These are phyloP conservation scores for Aspergillus ibericus DNA, from an alignment of 2,329 filamentous ascomycete genomes.

Conservation along the genomic window DNA sequence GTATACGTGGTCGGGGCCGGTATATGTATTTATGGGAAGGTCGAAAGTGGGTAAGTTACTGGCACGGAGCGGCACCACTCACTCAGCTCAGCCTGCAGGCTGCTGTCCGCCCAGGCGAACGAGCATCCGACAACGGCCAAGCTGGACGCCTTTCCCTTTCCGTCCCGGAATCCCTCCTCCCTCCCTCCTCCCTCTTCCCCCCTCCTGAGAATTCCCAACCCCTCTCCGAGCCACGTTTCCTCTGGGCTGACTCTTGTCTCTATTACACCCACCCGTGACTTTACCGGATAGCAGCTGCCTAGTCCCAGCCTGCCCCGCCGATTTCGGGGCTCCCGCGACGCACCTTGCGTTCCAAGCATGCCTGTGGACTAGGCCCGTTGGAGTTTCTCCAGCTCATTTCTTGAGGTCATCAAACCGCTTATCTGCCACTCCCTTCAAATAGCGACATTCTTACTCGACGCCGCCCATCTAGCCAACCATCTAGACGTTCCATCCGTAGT, in stretches of 20 bases:
- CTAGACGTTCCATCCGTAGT: not conserved
- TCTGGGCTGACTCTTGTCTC: not conserved
- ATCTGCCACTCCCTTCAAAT: constrained; percentile 18
- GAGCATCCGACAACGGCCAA: constrained; percentile 35
- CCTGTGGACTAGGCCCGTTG: constrained; percentile 19
- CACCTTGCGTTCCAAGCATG: constrained; percentile 15
- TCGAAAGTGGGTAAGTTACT: constrained; percentile 20
- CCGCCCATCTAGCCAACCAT: not conserved
- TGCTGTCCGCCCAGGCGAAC: constrained; percentile 17
- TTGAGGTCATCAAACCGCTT: constrained; percentile 30
- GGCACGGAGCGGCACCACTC: constrained; percentile 23
- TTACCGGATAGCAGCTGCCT: not conserved
- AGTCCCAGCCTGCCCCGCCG: constrained; percentile 20
- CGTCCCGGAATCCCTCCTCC: constrained; percentile 20
- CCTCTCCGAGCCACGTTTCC: constrained; percentile 2
- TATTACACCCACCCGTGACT: constrained; percentile 1
- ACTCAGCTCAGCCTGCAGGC: not conserved
- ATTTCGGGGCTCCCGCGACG: constrained; percentile 29
- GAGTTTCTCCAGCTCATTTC: constrained; percentile 26
- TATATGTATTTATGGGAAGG: constrained; percentile 21
- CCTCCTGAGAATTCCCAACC: constrained; percentile 9
- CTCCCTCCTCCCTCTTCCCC: constrained; percentile 13
- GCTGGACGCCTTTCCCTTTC: constrained; percentile 19
- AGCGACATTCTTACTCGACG: constrained; percentile 9
- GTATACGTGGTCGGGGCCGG: constrained; percentile 8